phyloP scores from a whole-genome alignment of 768 basidiomycete genomes.

The Ephemerocybe angulata region DNA sequence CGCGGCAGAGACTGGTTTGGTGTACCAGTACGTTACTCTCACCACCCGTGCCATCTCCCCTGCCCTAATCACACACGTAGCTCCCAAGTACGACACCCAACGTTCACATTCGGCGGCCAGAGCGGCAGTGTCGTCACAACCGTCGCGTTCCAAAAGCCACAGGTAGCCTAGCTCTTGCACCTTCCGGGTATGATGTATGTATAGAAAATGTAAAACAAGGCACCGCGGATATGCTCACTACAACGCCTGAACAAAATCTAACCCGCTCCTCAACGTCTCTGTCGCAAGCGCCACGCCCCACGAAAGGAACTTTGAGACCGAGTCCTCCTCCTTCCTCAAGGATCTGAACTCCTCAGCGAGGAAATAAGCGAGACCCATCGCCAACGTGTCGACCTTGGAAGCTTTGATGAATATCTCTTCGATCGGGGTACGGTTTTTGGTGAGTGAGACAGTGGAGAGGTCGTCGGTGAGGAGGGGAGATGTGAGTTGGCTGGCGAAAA shows the following conservation, averaged over 20 bases:
- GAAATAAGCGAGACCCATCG: conserved; percentile 76
- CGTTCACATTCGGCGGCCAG: conserved; percentile 73
- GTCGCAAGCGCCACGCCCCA: conserved; percentile 69
- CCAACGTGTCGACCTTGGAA: conserved; percentile 57
- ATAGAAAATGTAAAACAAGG: neutral
- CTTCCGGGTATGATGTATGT: neutral
- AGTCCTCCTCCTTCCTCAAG: conserved; percentile 28
- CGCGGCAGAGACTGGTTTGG: conserved; percentile 43
- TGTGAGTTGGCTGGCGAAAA: conserved; percentile 70
- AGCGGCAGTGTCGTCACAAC: conserved; percentile 68
- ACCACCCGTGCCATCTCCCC: neutral
- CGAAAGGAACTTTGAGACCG: conserved; percentile 42
- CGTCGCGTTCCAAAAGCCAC: conserved; percentile 60
- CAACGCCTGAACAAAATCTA: conserved; percentile 47
- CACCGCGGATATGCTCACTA: conserved; percentile 11
- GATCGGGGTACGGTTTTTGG: conserved; percentile 54
- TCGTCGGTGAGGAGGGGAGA: conserved; percentile 56
- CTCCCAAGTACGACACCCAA: conserved; percentile 69
- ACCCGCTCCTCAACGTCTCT: conserved; percentile 63
- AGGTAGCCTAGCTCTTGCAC: too few species aligned
- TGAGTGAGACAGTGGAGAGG: conserved; percentile 32
- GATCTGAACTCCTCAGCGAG: conserved; percentile 42
- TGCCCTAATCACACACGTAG: conserved; percentile 35
- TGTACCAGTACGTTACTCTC: conserved; percentile 55
- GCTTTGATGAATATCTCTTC: conserved; percentile 82